Conservation (phyloP, 371 early-diverging fungal species). For the Mucor racemosus region DNA sequence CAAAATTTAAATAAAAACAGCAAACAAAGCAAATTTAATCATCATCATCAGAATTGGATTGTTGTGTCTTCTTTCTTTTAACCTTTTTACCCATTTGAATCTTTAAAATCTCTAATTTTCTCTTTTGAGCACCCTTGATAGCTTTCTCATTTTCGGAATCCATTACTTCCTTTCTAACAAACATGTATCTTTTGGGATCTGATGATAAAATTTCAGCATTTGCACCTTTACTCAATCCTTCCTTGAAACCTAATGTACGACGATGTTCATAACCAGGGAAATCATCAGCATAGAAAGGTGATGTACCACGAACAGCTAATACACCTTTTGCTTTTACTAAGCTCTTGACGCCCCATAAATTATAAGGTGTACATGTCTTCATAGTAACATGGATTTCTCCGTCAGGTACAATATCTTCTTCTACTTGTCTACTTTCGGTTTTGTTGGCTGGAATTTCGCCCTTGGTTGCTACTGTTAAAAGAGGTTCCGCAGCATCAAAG, state of each 20-base stretch:
- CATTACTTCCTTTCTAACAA: conserved; percentile 64
- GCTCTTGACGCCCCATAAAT: conserved; percentile 80
- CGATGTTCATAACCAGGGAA: conserved; percentile 94
- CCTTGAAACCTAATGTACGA: conserved; percentile 90
- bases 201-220: conserved; percentile 83
- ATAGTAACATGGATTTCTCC: conserved; percentile 85
- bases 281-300: conserved; percentile 68
- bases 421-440: conserved; percentile 7
- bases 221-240: conserved; percentile 72
- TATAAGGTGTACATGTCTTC: conserved; percentile 88
- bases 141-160: conserved; percentile 41
- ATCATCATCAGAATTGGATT: conserved; percentile 13
- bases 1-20: no score
- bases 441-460: conserved; percentile 28
- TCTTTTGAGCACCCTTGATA: conserved; percentile 28
- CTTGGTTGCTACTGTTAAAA: conserved; percentile 44
- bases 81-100: conserved; percentile 28
- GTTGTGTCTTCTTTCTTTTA: conserved; percentile 21
- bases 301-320: conserved; percentile 59
- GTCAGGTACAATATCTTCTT: conserved; percentile 24
- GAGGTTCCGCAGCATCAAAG: conserved; percentile 64
- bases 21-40: background rate
- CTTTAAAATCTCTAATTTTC: conserved; percentile 24
- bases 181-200: conserved; percentile 72
- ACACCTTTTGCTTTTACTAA: conserved; percentile 73